Conservation (phyloP, 129 eudicot species). For the Saposhnikovia divaricata region DNA sequence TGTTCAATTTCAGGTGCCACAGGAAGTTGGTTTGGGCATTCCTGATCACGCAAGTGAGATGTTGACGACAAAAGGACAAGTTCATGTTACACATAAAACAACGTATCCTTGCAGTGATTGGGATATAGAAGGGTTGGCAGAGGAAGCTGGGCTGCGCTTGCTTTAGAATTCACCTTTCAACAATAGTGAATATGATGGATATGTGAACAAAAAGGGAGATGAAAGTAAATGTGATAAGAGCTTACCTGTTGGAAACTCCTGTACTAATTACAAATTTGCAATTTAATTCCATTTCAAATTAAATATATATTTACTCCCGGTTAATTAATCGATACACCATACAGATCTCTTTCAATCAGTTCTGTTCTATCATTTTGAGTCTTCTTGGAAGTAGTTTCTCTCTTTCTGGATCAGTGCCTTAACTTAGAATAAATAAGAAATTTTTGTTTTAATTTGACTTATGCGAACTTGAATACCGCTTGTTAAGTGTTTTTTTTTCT, state of each 20-base stretch:
- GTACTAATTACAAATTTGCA: slow-evolving; percentile 48
- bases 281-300: too few relatives aligned
- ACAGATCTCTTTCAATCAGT: too few relatives aligned
- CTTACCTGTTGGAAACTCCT: slow-evolving; percentile 43
- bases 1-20: slow-evolving; percentile 32
- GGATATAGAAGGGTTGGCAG: slow-evolving; percentile 45
- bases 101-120: slow-evolving; percentile 39
- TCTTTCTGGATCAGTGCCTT: too few relatives aligned
- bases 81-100: slow-evolving; percentile 68
- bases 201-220: slow-evolving; percentile 61
- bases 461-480: too few relatives aligned
- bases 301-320: too few relatives aligned
- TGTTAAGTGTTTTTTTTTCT: too few relatives aligned
- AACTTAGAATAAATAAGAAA: too few relatives aligned
- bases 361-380: background rate
- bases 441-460: too few relatives aligned
- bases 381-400: too few relatives aligned
- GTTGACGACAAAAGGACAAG: slow-evolving; percentile 37
- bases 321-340: too few relatives aligned
- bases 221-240: slow-evolving; percentile 34
- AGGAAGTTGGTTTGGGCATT: slow-evolving; percentile 42
- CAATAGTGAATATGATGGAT: slow-evolving; percentile 48
- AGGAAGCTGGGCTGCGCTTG: slow-evolving; percentile 18
- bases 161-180: slow-evolving; percentile 28
- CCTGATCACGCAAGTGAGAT: slow-evolving; percentile 40